Percentiles rank a stretch among this genome's conserved stretches.
phyloP scores from a whole-genome alignment of 352 stramenopile genomes.

The Globisporangium polare region DNA sequence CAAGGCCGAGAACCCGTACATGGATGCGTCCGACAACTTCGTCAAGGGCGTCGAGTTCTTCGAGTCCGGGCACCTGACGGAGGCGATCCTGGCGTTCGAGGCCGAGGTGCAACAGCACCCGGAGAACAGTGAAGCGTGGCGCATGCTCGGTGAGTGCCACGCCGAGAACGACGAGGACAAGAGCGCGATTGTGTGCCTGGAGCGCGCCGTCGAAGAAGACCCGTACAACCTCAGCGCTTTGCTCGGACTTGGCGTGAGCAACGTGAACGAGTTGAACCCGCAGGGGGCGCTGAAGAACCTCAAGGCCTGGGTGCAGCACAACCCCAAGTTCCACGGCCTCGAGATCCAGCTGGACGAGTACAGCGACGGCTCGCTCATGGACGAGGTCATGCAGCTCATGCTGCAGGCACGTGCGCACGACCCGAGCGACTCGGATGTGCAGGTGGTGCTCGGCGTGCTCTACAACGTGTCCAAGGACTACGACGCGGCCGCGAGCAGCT shows the following conservation, averaged over 20 bases:
- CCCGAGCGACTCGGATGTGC: slow-evolving; percentile 67
- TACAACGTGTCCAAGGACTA: slow-evolving; percentile 98
- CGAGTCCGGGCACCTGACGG: slow-evolving; percentile 84
- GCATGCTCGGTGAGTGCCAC: slow-evolving; percentile 93
- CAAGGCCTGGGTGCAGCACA: slow-evolving; percentile 95
- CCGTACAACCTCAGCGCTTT: slow-evolving; percentile 93
- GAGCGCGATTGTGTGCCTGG: slow-evolving; percentile 93
- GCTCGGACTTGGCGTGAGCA: slow-evolving; percentile 92
- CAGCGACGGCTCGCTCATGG: slow-evolving; percentile 88
- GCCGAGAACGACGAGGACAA: slow-evolving; percentile 96
- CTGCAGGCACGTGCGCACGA: slow-evolving; percentile 85
- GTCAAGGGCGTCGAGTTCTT: slow-evolving; percentile 82
- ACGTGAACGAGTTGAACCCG: slow-evolving; percentile 97
- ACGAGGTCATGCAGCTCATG: slow-evolving; percentile 94
- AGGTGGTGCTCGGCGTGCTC: slow-evolving; percentile 94
- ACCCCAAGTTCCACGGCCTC: slow-evolving; percentile 96
- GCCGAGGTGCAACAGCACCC: slow-evolving; percentile 91
- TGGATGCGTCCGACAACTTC: slow-evolving; percentile 66
- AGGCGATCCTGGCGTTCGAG: slow-evolving; percentile 95
- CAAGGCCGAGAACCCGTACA: slow-evolving; percentile 73
- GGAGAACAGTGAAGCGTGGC: slow-evolving; percentile 94
- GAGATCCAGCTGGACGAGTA: slow-evolving; percentile 86
- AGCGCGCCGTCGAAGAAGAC: slow-evolving; percentile 92
- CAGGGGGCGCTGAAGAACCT: slow-evolving; percentile 91
- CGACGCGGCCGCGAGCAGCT: slow-evolving; percentile 88